These are phyloP conservation scores for Aspergillus novoparasiticus DNA, from an alignment of 2,329 filamentous ascomycete genomes.

Conservation along the genomic window DNA sequence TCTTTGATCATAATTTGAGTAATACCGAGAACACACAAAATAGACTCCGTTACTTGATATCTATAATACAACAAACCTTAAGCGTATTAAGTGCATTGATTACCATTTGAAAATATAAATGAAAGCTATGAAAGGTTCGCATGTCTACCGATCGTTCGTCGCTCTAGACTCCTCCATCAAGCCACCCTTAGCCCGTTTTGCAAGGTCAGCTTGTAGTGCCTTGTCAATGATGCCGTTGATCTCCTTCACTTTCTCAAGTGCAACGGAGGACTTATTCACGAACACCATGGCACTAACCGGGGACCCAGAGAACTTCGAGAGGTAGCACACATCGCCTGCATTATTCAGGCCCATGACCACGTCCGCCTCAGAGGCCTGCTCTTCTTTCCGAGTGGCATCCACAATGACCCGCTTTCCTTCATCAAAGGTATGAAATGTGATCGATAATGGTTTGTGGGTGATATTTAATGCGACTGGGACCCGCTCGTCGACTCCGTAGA, in stretches of 20 bases:
- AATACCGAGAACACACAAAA: background rate
- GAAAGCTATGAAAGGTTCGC: background rate
- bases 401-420: constrained; percentile 47
- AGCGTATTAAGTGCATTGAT: background rate
- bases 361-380: constrained; percentile 64
- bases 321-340: constrained; percentile 86
- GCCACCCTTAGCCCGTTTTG: constrained; percentile 63
- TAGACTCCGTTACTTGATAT: background rate
- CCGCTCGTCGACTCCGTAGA: constrained; percentile 81
- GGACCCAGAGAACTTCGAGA: constrained; percentile 85
- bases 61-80: constrained; percentile 6
- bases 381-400: constrained; percentile 53
- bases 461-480: constrained; percentile 89
- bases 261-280: constrained; percentile 73
- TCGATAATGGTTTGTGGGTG: constrained; percentile 87
- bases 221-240: constrained; percentile 73
- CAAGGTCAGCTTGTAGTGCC: constrained; percentile 75
- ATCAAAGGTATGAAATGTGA: constrained; percentile 83
- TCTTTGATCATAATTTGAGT: background rate
- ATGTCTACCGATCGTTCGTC: constrained; percentile 75
- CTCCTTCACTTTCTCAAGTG: constrained; percentile 77
- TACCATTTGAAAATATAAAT: background rate
- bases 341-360: constrained; percentile 81
- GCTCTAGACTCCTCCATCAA: constrained; percentile 79
- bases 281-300: constrained; percentile 78